Conservation (phyloP, 306 rosid species). For the Trichosanthes cucumerina region DNA sequence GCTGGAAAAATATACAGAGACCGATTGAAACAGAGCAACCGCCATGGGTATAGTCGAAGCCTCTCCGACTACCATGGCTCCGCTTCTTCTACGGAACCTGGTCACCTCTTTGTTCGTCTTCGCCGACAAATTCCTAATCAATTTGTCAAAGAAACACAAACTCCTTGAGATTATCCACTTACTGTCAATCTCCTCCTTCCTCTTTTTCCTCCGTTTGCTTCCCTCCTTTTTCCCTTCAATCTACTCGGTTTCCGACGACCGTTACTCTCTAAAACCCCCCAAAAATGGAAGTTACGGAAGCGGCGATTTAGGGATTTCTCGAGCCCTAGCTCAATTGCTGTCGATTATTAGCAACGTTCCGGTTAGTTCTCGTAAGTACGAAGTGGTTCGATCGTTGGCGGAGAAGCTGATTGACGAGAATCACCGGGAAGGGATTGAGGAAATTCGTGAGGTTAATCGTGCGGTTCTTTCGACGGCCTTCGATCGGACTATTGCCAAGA, state of each 20-base stretch:
- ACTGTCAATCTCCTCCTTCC: constrained; percentile 17
- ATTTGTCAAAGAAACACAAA: constrained; percentile 25
- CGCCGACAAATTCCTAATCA: constrained; percentile 25
- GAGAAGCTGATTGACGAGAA: constrained; percentile 54
- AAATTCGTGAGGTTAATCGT: constrained; percentile 48
- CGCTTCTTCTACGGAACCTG: constrained; percentile 35
- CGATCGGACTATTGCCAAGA: constrained; percentile 27
- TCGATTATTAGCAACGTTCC: constrained; percentile 40
- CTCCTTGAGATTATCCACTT: constrained; percentile 39
- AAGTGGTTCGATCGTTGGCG: constrained; percentile 51
- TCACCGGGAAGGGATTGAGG: constrained; percentile 24
- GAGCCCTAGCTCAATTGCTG: constrained; percentile 68
- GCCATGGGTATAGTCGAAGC: constrained; percentile 20
- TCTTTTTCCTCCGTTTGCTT: constrained; percentile 41
- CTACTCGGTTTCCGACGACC: not conserved
- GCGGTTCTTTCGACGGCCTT: constrained; percentile 44
- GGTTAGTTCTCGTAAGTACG: constrained; percentile 67
- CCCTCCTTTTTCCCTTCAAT: constrained; percentile 26
- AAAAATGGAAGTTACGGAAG: not conserved
- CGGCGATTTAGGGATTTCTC: constrained; percentile 34
- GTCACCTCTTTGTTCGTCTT: constrained; percentile 23
- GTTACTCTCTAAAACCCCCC: not conserved
- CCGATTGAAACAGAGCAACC: not conserved
- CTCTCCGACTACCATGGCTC: constrained; percentile 25
- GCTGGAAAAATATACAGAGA: not conserved